Evolutionary conservation across 768 basidiomycete species (phyloP).

Genomic region (Bullera alba): DNA sequence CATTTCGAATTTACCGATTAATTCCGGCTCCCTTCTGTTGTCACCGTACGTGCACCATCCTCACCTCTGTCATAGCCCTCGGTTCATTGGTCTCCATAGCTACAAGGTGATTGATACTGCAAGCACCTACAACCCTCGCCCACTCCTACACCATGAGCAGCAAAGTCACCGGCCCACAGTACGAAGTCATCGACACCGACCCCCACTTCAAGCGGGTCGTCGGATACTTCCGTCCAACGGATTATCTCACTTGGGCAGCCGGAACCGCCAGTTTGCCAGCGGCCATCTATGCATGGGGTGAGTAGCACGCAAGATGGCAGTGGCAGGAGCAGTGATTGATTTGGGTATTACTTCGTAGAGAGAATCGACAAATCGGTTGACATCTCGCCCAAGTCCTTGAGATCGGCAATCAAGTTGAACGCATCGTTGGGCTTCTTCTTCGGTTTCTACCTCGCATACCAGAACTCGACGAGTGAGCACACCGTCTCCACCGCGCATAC

Average conservation of each 20-base stretch:
- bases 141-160: neutral
- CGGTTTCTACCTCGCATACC: slow-evolving; percentile 89
- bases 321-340: neutral
- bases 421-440: slow-evolving; percentile 77
- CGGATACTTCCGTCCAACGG: slow-evolving; percentile 76
- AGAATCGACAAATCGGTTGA: slow-evolving; percentile 4
- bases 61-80: no score
- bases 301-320: slow-evolving; percentile 35
- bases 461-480: slow-evolving; percentile 77
- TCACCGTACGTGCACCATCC: no score
- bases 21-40: neutral
- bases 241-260: slow-evolving; percentile 77
- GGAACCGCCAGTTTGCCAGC: slow-evolving; percentile 74
- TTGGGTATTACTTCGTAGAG: slow-evolving; percentile 1
- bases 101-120: no score
- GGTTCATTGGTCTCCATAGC: no score
- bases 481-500: no score
- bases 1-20: no score
- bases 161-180: slow-evolving; percentile 38
- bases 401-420: slow-evolving; percentile 45
- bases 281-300: slow-evolving; percentile 76
- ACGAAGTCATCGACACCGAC: slow-evolving; percentile 88
- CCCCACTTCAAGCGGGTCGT: slow-evolving; percentile 82
- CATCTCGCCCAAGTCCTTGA: slow-evolving; percentile 43
- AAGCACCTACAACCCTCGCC: neutral